Evolutionary conservation across 2,329 filamentous ascomycete genomes (phyloP), one percentile per base, ranked within the genome.

Genomic region (Trichophyton verrucosum): DNA sequence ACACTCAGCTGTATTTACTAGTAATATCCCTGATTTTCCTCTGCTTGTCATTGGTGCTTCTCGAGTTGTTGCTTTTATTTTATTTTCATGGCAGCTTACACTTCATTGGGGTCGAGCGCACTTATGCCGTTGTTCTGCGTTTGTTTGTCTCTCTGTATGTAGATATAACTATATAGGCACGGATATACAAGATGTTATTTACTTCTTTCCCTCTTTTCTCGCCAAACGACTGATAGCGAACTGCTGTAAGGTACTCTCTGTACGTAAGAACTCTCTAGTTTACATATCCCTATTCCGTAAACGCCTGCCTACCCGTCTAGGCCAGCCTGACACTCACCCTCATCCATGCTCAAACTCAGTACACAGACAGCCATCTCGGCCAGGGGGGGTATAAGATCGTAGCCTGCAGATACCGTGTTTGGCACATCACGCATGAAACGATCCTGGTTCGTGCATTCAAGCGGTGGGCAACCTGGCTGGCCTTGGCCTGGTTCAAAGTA

Each of bases 111-210:
- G 49, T 55, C 49, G 6, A 55, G 27, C 49, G 15, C 20, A 13
- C 75, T 27, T 62, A 77, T 77, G 1, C 22, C 40, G 15, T n/a
- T 42, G 20, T 24, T 27, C 22, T 57, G n/a, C 27, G 11, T 57
- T 57, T 56, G 27, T 17, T 56, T 17, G 13, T 22, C 53, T n/a
- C 8, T 27, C 20, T 55, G 30, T 55, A 33, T 27, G 49, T 55
- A 55, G 22, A 55, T 36, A 33, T 55, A 55, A 17, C 30, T 15
- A 55, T 27, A 55, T 33, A 55, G 15, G 15, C 22, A 36, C 20
- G 24, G 13, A 55, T n/a, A 53, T 53, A 30, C 27, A 55, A 27
- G 49, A 27, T 11, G 1, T 15, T 15, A n/a, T 24, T n/a, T 36
- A 33, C 4, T 49, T 49, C 11, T 13, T 22, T 27, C 46, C 1